These are phyloP conservation scores for Suhomyces sp. DNA, from an alignment of 805 yeast species.

Conservation along the genomic window DNA sequence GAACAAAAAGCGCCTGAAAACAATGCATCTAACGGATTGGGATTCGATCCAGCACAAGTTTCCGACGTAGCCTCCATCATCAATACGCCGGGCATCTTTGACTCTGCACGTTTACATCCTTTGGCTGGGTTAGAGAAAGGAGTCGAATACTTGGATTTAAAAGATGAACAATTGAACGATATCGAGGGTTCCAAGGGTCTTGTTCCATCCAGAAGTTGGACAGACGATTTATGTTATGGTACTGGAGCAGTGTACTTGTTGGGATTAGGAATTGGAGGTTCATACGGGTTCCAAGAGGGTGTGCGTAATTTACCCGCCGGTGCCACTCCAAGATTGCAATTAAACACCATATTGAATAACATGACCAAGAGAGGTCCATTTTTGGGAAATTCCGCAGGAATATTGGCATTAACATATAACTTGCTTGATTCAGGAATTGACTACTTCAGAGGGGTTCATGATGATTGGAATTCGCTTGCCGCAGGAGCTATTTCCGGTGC, in stretches of 20 bases:
- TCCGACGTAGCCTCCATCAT: conserved; percentile 63
- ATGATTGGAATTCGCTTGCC: conserved; percentile 74
- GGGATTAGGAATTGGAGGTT: conserved; percentile 88
- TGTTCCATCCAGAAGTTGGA: conserved; percentile 96
- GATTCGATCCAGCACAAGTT: conserved; percentile 66
- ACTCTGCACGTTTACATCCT: conserved; percentile 78
- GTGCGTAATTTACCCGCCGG: conserved; percentile 69
- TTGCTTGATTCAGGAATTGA: conserved; percentile 78
- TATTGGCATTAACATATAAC: conserved; percentile 86
- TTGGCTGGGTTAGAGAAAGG: conserved; percentile 89
- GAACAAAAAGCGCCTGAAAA: conserved; percentile 23
- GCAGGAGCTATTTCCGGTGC: conserved; percentile 96
- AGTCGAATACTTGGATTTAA: conserved; percentile 86
- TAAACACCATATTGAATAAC: conserved; percentile 88
- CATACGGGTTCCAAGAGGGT: conserved; percentile 87
- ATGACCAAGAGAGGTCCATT: conserved; percentile 95
- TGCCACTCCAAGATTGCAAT: conserved; percentile 75
- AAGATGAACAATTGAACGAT: conserved; percentile 69
- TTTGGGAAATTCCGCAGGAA: conserved; percentile 94
- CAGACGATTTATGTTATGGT: conserved; percentile 96
- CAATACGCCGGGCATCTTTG: conserved; percentile 60
- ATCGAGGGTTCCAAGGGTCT: conserved; percentile 87
- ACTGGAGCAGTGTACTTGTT: conserved; percentile 90
- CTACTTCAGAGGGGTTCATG: conserved; percentile 83
- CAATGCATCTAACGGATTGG: conserved; percentile 38